Conservation (phyloP, 352 stramenopile genomes). For the Phytopythium oedochilum region DNA sequence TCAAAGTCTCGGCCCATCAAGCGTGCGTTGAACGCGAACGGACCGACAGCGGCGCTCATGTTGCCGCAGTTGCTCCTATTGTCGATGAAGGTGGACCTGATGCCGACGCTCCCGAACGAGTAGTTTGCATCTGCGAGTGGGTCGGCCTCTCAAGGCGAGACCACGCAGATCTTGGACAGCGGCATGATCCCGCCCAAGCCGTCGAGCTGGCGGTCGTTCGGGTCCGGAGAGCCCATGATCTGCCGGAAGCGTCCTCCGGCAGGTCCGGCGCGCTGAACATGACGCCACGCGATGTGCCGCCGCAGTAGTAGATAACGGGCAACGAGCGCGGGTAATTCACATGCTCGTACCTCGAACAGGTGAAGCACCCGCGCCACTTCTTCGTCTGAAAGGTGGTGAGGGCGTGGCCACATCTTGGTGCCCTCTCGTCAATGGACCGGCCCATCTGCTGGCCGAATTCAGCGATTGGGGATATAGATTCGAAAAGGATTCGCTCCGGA, state of each 20-base stretch:
- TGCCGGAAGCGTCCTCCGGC: slow-evolving; percentile 3
- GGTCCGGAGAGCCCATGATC: slow-evolving; percentile 1
- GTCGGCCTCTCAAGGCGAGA: not conserved
- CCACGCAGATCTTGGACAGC: slow-evolving; percentile 6
- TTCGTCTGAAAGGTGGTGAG: too few relatives aligned
- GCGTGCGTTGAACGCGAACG: slow-evolving; percentile 6
- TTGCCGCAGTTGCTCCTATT: slow-evolving; percentile 4
- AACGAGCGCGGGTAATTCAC: too few relatives aligned
- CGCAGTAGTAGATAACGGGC: slow-evolving; percentile 5
- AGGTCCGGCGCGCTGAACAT: slow-evolving; percentile 1
- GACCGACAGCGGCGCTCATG: slow-evolving; percentile 4
- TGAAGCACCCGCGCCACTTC: too few relatives aligned
- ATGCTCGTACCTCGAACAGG: too few relatives aligned
- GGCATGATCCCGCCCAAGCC: not conserved
- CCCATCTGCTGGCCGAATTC: too few relatives aligned
- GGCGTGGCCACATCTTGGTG: too few relatives aligned
- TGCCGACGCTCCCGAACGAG: slow-evolving; percentile 4
- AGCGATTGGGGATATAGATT: too few relatives aligned
- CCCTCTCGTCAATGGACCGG: too few relatives aligned
- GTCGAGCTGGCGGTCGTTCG: slow-evolving; percentile 4
- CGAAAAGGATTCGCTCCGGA: too few relatives aligned
- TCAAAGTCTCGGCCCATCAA: not conserved
- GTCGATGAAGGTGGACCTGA: not conserved
- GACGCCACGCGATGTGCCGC: slow-evolving; percentile 4
- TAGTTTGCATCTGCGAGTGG: not conserved